Conservation (phyloP, 495 filamentous ascomycete genomes). For the Amorphotheca resinae region DNA sequence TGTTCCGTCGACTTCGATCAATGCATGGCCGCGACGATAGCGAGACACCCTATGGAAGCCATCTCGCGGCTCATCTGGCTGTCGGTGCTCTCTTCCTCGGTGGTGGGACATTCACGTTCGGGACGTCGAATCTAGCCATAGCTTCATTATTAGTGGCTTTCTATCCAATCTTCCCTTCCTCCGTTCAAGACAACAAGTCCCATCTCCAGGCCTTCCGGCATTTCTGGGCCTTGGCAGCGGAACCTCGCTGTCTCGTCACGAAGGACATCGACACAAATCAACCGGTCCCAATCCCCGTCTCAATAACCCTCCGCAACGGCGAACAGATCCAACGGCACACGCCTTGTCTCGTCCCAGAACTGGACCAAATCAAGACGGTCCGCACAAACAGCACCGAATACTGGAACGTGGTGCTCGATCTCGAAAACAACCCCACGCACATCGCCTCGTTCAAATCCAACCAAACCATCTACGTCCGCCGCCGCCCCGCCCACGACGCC, state of each 20-base stretch:
- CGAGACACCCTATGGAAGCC: conserved; percentile 82
- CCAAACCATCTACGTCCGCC: conserved; percentile 70
- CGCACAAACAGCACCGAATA: conserved; percentile 58
- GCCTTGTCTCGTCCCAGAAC: conserved; percentile 76
- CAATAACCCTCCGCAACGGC: conserved; percentile 39
- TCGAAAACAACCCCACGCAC: conserved; percentile 50
- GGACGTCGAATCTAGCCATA: conserved; percentile 76
- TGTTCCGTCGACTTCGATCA: conserved; percentile 80
- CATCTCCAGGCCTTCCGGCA: conserved; percentile 96
- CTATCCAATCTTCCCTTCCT: conserved; percentile 82
- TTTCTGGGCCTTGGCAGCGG: conserved; percentile 90
- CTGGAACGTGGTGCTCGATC: conserved; percentile 78
- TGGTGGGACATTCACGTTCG: conserved; percentile 82
- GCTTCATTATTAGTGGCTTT: conserved; percentile 82
- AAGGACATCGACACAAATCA: conserved; percentile 73
- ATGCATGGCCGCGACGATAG: conserved; percentile 79
- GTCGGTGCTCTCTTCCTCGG: conserved; percentile 86
- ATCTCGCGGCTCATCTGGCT: conserved; percentile 85
- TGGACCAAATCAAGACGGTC: conserved; percentile 53
- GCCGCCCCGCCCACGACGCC: conserved; percentile 58
- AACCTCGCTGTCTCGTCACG: conserved; percentile 74
- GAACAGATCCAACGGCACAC: conserved; percentile 31
- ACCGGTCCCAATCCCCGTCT: conserved; percentile 63
- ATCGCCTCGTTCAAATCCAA: conserved; percentile 58
- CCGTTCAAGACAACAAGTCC: conserved; percentile 81